phyloP scores from a whole-genome alignment of 73 alveolate genomes.

The Paramecium biaurelia region DNA sequence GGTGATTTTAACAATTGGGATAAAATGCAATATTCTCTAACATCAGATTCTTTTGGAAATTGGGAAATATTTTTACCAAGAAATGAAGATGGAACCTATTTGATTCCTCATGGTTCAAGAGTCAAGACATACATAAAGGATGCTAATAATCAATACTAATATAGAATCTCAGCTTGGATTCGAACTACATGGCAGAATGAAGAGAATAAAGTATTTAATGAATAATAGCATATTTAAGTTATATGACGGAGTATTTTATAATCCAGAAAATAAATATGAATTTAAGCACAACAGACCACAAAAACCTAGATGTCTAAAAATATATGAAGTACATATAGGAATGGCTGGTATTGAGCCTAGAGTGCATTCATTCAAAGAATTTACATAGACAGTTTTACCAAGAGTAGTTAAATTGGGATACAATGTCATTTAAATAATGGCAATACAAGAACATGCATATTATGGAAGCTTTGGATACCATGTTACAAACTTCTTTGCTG shows the following conservation, averaged over 20 bases:
- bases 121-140: conserved; percentile 68
- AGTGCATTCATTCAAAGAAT: conserved; percentile 90
- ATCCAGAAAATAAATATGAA: conserved; percentile 78
- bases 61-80: conserved; percentile 71
- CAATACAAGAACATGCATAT: conserved; percentile 96
- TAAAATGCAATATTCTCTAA: conserved; percentile 59
- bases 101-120: conserved; percentile 69
- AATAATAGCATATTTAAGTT: neutral
- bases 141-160: conserved; percentile 68
- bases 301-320: conserved; percentile 84
- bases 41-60: conserved; percentile 71
- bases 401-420: conserved; percentile 94
- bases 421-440: conserved; percentile 96
- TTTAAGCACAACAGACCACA: conserved; percentile 81
- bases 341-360: conserved; percentile 94
- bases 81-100: conserved; percentile 60
- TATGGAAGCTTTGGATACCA: conserved; percentile 98
- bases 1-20: conserved; percentile 76
- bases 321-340: conserved; percentile 98
- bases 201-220: conserved; percentile 52
- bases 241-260: conserved; percentile 83
- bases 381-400: conserved; percentile 91
- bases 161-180: conserved; percentile 83
- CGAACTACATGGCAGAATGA: conserved; percentile 74
- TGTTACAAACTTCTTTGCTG: conserved; percentile 94